Base-by-base conservation (phyloP, 208 protist species). In the Crithidia brevicula region DNA sequence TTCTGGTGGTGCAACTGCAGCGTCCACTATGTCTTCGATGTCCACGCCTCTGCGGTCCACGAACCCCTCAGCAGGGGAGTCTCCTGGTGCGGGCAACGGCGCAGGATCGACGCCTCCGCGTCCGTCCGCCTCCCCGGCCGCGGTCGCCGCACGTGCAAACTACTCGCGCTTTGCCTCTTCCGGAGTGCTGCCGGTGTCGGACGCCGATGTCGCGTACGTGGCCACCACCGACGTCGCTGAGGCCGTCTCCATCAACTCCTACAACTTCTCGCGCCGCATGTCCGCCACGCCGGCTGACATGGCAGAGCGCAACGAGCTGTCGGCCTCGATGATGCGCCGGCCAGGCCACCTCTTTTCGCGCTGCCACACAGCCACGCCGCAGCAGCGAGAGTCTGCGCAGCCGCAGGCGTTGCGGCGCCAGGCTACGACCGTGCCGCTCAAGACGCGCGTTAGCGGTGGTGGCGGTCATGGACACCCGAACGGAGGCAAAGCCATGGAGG, bases 201-300 rank as follows among this genome's bases (percentile, higher is more conserved):
- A 86, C 10, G 73, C 47, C 49, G 85, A 91, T 46, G 60, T 91
- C 30, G 51, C 61, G 18, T 85, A 80, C 68, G 85, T 81, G 40
- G 82, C 82, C 31, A 80, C 50, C 68, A 81, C 79, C 22, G 80
- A 82, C 49, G 64, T 91, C 3, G 77, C 68, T 15, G 74, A 78
- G 50, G 68, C 73, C n/a, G 73, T 77, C 25, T 79, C 82, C 3
- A 69, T 85, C 50, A 75, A 74, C 57, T 67, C 53, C 10, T 88
- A 82, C 71, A 88, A 91, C 72, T 86, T 79, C 36, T 58, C 63
- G 10, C 85, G 82, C 22, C 76, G 78, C 34, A 71, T 74, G 70
- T 82, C 72, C 50, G 20, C 54, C 45, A 47, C 66, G 7, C 52
- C 31, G 15, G 53, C 65, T 9, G 49, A 47, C 1, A 38, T 31